Base-by-base conservation (phyloP, 2,329 filamentous ascomycete species). In the Colletotrichum somersetense region DNA sequence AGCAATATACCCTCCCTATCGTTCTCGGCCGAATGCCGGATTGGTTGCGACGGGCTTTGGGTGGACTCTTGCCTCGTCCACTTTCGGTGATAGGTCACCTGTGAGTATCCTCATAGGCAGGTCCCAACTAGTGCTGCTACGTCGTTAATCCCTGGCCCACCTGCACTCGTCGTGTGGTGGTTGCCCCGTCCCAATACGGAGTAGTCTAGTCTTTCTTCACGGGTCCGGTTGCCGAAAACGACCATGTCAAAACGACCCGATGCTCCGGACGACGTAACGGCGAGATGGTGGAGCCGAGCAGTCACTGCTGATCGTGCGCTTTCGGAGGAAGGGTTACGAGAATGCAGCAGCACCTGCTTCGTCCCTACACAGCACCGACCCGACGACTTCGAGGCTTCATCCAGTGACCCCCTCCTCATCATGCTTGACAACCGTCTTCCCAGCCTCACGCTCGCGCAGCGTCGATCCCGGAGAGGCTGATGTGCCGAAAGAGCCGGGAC, bases 51-150 rank as follows among this genome's bases (percentile, higher is more conserved):
- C 40, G 26, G 58, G 55, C 38, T n/a, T 35, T 12, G 44, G 33
- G 62, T 38, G 38, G 55, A 38, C 44, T 63, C 44, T 38, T n/a
- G 62, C 11, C 18, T 53, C 50, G 46, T 63, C 62, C 62, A 26
- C 18, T 33, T 53, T 18, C 38, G 26, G 26, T 59, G 67, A 65
- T 55, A 26, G 55, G 46, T 70, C 53, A 65, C 53, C 53, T 57
- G n/a, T 38, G 12, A 53, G 46, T 53, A 30, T 6, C 30, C 16
- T 38, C 46, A 20, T 63, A 35, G 33, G 33, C 56, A 23, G 23
- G 35, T 38, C 23, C 53, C 42, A 46, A 14, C 44, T 55, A 30
- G 44, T 46, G 53, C 53, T 66, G 30, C 35, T 26, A 35, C 30
- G 44, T 57, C 30, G 44, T 44, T 44, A n/a, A 40, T 30, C 61